These are phyloP conservation scores for Sporothrix luriei DNA, from an alignment of 2,329 filamentous ascomycete species.

Conservation along the genomic window DNA sequence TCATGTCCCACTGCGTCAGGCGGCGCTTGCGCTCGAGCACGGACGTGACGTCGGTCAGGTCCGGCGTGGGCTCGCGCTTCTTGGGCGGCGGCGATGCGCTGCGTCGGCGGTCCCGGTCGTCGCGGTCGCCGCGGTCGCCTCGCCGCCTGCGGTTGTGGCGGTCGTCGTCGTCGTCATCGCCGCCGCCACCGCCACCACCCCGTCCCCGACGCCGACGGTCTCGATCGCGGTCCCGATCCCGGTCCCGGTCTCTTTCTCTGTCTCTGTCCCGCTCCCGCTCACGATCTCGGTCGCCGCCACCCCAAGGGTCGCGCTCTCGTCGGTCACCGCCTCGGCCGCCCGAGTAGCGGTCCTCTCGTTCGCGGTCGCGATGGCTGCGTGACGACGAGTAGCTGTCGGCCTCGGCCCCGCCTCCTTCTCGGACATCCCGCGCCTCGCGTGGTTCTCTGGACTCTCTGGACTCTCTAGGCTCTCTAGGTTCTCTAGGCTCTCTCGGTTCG, in stretches of 20 bases:
- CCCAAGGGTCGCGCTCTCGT: constrained; percentile 53
- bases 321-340: constrained; percentile 58
- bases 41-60: constrained; percentile 82
- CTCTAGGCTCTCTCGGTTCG: constrained; percentile 58
- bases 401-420: constrained; percentile 42
- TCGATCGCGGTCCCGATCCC: constrained; percentile 59
- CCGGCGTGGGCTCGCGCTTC: constrained; percentile 93
- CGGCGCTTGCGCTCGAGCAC: constrained; percentile 85
- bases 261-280: constrained; percentile 48
- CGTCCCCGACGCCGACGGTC: constrained; percentile 63
- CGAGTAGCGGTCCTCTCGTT: constrained; percentile 89
- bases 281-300: constrained; percentile 52
- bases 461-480: neutral
- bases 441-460: neutral
- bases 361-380: constrained; percentile 86
- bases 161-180: constrained; percentile 70
- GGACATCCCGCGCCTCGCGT: constrained; percentile 41
- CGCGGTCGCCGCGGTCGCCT: constrained; percentile 61
- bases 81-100: constrained; percentile 81
- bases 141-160: constrained; percentile 52
- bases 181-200: constrained; percentile 60
- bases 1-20: constrained; percentile 99
- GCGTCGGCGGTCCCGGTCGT: constrained; percentile 56
- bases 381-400: constrained; percentile 86
- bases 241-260: constrained; percentile 48